These are phyloP conservation scores for Amaranthus palmeri DNA, from an alignment of 148 eudicot species.

Conservation along the genomic window DNA sequence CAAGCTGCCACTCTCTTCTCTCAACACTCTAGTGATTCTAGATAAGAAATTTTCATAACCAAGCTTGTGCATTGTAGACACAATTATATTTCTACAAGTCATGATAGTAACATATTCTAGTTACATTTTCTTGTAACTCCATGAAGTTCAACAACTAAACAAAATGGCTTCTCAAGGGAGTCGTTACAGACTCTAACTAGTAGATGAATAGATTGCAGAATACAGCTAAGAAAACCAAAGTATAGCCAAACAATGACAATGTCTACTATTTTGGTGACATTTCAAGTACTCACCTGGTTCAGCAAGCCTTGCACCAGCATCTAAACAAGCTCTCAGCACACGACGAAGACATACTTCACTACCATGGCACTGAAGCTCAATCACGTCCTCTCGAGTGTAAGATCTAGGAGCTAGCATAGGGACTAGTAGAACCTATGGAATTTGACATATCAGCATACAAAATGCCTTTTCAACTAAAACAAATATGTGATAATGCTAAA, in stretches of 20 bases:
- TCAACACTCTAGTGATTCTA: neutral
- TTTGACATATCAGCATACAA: neutral
- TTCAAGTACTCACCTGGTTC: conserved; percentile 62
- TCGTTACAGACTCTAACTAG: neutral
- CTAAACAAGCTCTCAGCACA: conserved; percentile 83
- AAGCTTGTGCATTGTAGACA: neutral
- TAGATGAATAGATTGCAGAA: neutral
- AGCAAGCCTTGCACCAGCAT: conserved; percentile 93
- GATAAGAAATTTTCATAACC: neutral
- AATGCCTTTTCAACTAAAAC: neutral
- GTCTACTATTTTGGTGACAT: neutral
- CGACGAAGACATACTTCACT: conserved; percentile 89
- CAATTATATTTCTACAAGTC: neutral
- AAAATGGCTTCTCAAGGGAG: neutral
- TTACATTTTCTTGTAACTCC: neutral
- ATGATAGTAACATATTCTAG: neutral
- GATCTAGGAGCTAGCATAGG: conserved; percentile 99
- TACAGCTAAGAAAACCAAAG: neutral
- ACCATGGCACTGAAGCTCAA: conserved; percentile 99
- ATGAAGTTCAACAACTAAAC: neutral
- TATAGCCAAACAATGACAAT: neutral
- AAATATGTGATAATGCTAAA: neutral
- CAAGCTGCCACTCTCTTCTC: neutral
- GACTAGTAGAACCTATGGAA: conserved; percentile 57
- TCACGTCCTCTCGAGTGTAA: conserved; percentile 94